These are phyloP conservation scores for Penicillium italicum DNA, from an alignment of 2,329 filamentous ascomycete species.

Conservation along the genomic window DNA sequence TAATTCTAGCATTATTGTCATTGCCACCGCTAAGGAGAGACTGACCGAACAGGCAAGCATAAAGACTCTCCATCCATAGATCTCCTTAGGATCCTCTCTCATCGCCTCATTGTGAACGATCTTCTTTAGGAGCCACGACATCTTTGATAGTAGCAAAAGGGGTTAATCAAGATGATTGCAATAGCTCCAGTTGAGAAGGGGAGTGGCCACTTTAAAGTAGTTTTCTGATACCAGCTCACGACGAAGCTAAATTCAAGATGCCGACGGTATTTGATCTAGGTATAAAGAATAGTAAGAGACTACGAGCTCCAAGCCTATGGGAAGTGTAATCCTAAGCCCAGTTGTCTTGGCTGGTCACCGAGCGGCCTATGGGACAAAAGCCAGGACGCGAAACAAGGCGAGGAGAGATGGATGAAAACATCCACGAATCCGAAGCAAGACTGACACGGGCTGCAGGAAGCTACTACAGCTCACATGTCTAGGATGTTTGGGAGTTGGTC, in stretches of 20 bases:
- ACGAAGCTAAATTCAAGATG: neutral
- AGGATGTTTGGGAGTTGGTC: neutral
- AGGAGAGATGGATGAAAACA: conserved; percentile 10
- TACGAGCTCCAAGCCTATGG: neutral
- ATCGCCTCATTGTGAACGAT: conserved; percentile 69
- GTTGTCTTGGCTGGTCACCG: conserved; percentile 5
- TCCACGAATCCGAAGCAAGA: conserved; percentile 24
- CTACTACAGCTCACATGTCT: conserved; percentile 1
- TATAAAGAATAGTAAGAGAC: neutral
- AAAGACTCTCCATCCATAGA: conserved; percentile 68
- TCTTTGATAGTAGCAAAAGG: conserved; percentile 23
- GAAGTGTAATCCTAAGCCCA: conserved; percentile 6
- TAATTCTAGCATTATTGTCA: neutral
- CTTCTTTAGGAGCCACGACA: conserved; percentile 49
- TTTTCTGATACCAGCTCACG: neutral
- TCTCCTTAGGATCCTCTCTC: conserved; percentile 62
- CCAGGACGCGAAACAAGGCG: conserved; percentile 8
- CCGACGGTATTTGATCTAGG: conserved; percentile 11
- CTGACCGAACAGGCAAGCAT: conserved; percentile 57
- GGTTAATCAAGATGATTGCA: conserved; percentile 17
- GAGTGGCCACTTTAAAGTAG: conserved; percentile 1
- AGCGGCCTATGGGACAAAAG: conserved; percentile 7
- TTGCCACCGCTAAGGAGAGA: neutral
- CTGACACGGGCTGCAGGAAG: neutral
- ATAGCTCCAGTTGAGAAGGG: conserved; percentile 10